A percentile compares a stretch with the other conserved stretches of the same genome.
Conservation (phyloP, 306 rosid genomes). For the Vigna mungo region DNA sequence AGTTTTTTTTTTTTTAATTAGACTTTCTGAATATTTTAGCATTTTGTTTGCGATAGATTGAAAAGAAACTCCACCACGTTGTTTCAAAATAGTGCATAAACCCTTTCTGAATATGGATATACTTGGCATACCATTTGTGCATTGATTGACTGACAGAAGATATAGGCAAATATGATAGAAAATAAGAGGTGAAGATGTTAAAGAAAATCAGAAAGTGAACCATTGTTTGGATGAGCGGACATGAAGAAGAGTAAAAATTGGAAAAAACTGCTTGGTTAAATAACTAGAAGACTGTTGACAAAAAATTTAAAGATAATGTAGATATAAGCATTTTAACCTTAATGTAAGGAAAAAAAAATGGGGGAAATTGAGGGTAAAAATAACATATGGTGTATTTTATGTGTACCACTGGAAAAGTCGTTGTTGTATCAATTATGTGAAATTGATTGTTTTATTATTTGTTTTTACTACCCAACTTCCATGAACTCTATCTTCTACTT, state of each 20-base stretch:
- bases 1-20: not conserved
- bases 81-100: not conserved
- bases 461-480: too few relatives aligned
- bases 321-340: too few relatives aligned
- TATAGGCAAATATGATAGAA: not conserved
- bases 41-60: conserved; percentile 13
- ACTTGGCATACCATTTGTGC: not conserved
- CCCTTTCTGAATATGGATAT: not conserved
- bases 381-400: too few relatives aligned
- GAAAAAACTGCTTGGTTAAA: not conserved
- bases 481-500: too few relatives aligned
- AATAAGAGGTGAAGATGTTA: not conserved
- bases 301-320: too few relatives aligned
- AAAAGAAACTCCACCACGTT: not conserved
- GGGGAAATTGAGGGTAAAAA: too few relatives aligned
- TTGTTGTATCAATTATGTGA: too few relatives aligned
- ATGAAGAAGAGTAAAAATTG: not conserved
- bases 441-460: too few relatives aligned
- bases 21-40: conserved; percentile 23
- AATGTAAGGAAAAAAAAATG: too few relatives aligned
- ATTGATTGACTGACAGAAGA: not conserved
- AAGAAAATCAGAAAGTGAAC: not conserved
- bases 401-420: too few relatives aligned
- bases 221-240: not conserved
- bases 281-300: too few relatives aligned